Evolutionary conservation across 768 basidiomycete species (phyloP), one percentile per base, ranked within the genome.

Genomic region (Auricularia sp.): DNA sequence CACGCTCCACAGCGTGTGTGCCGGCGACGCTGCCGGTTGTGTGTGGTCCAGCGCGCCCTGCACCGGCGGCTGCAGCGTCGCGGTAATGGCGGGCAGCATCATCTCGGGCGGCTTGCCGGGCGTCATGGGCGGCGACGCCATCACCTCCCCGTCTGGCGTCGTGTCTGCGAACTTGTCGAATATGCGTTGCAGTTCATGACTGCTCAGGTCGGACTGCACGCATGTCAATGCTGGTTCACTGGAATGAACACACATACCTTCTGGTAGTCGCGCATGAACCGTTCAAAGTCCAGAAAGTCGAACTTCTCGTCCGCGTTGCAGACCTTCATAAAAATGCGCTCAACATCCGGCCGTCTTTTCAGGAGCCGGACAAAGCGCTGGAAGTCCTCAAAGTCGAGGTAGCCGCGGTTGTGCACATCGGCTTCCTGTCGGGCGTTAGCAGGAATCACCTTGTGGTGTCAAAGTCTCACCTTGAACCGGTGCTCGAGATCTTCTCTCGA

Each of bases 281-380:
- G 64, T 51, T 76, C 75, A 67, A 88, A 87, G 0, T 72, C 69
- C 34, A 39, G 14, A 62, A 72, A 80, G 66, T 72, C 74, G 61
- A 82, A 74, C 8, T 59, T 69, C 53, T 79, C 79, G 1, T 74
- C 66, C 7, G 71, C 67, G 36, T 67, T 63, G 0, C 65, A 73
- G 33, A 84, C 66, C 36, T 72, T 75, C 66, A 75, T 76, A 73
- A 87, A 89, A 7, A 97, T 74, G 0, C 77, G 70, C 62, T 90
- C 86, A 1, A 98, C 73, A 60, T 98, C 96, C 0, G 90, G 87
- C 16, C 96, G 84, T n/a, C 81, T 79, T 72, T 93, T 95, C 64
- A 97, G 81, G 36, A 85, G 73, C 70, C 87, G 90, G 67, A 95
- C 88, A 66, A 98, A 93, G 12, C 76, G 78, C 68, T 89, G 87